These are phyloP conservation scores for Fraxinus latifolia DNA, from an alignment of 305 asterid species.

Conservation along the genomic window DNA sequence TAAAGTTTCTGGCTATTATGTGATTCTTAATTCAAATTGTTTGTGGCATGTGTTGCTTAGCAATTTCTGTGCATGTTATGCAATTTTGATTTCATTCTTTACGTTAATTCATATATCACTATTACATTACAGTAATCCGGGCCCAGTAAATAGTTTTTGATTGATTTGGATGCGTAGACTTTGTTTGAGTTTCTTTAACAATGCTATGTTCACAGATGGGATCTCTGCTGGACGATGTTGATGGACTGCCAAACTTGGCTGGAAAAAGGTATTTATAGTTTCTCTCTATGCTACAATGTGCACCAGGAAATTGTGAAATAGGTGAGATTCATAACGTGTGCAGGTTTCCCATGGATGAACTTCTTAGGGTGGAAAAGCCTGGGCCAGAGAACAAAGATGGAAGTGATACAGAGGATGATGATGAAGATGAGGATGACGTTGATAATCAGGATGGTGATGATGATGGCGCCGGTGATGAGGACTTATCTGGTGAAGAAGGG, in stretches of 20 bases:
- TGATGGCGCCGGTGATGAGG: conserved; percentile 53
- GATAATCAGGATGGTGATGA: conserved; percentile 44
- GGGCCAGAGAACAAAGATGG: conserved; percentile 58
- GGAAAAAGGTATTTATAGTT: conserved; percentile 43
- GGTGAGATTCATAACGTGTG: conserved; percentile 4
- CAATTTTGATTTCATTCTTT: neutral
- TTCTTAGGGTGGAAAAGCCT: conserved; percentile 39
- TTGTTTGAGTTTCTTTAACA: neutral
- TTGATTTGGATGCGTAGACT: conserved; percentile 3
- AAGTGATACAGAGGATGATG: conserved; percentile 77
- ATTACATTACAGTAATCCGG: neutral
- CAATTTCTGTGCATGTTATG: neutral
- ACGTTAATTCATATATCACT: neutral
- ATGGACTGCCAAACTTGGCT: conserved; percentile 30
- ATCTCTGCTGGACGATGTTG: conserved; percentile 36
- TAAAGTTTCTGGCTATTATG: neutral
- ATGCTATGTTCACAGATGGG: conserved; percentile 39
- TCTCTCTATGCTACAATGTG: neutral
- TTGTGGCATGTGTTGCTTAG: neutral
- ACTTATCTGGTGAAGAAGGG: conserved; percentile 62
- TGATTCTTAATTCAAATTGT: neutral
- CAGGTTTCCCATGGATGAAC: conserved; percentile 67
- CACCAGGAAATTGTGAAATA: neutral
- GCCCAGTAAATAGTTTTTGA: neutral
- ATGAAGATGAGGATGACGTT: conserved; percentile 31